Conservation (phyloP, 1,284 basidiomycete genomes). For the Boletellus deceptivus region DNA sequence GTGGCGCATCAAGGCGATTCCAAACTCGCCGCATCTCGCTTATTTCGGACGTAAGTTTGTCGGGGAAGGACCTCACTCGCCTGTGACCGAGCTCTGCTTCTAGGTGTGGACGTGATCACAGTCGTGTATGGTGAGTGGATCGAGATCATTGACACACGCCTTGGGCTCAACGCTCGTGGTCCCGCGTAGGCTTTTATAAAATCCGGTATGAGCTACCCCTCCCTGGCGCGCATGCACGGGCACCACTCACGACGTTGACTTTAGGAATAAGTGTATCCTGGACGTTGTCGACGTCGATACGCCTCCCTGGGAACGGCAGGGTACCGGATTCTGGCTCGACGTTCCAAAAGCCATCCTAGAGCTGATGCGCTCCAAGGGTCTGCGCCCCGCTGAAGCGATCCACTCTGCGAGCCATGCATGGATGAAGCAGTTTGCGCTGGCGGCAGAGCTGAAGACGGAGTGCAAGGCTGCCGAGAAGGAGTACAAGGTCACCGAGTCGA, state of each 20-base stretch:
- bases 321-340: constrained; percentile 86
- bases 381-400: constrained; percentile 75
- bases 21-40: constrained; percentile 53
- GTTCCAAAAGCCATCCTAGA: constrained; percentile 57
- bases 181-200: constrained; percentile 53
- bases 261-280: constrained; percentile 64
- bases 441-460: constrained; percentile 77
- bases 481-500: constrained; percentile 56
- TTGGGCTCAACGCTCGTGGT: neutral
- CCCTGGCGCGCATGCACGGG: no score
- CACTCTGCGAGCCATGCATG: constrained; percentile 86
- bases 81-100: neutral
- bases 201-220: constrained; percentile 42
- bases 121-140: constrained; percentile 68
- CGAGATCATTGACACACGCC: neutral
- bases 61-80: neutral
- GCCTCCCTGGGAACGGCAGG: constrained; percentile 74
- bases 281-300: constrained; percentile 81
- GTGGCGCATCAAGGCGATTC: constrained; percentile 71
- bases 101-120: constrained; percentile 68
- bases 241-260: neutral
- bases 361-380: constrained; percentile 55
- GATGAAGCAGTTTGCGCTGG: constrained; percentile 74
- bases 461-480: constrained; percentile 85
- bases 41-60: constrained; percentile 71